Conservation (phyloP, 163 green algal genomes). For the Scenedesmus sp. region DNA sequence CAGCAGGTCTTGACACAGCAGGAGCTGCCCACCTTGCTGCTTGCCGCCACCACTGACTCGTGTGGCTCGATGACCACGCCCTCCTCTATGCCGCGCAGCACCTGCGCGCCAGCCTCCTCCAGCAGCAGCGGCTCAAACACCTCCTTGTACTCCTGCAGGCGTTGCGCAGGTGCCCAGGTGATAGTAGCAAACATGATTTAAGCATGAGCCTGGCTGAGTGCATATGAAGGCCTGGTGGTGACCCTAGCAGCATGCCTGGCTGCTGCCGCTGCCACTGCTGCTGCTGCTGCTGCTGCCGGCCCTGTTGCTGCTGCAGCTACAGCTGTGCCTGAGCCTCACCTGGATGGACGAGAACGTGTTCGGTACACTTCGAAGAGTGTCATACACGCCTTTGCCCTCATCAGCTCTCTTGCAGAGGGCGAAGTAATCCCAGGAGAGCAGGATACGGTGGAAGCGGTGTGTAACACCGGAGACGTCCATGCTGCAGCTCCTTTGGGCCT, state of each 20-base stretch:
- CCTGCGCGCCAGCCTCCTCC: constrained; percentile 87
- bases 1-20: not conserved
- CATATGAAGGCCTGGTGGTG: not conserved
- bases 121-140: constrained; percentile 91
- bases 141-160: constrained; percentile 82
- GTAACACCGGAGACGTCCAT: constrained; percentile 63
- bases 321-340: constrained; percentile 49
- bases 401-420: constrained; percentile 67
- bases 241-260: not conserved
- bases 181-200: too few relatives aligned
- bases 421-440: constrained; percentile 91
- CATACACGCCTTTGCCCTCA: constrained; percentile 62
- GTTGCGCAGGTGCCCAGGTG: not conserved
- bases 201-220: not conserved
- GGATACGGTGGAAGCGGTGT: constrained; percentile 71
- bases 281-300: not conserved
- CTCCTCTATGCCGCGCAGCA: constrained; percentile 87
- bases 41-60: constrained; percentile 64
- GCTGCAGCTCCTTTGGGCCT: not conserved
- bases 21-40: constrained; percentile 50
- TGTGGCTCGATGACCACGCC: constrained; percentile 69
- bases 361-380: constrained; percentile 71
- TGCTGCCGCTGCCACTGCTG: not conserved
- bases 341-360: constrained; percentile 73
- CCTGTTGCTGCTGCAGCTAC: constrained; percentile 5